Evolutionary conservation across 805 yeast genomes (phyloP).

Genomic region (Cyberlindnera euphorbiae): DNA sequence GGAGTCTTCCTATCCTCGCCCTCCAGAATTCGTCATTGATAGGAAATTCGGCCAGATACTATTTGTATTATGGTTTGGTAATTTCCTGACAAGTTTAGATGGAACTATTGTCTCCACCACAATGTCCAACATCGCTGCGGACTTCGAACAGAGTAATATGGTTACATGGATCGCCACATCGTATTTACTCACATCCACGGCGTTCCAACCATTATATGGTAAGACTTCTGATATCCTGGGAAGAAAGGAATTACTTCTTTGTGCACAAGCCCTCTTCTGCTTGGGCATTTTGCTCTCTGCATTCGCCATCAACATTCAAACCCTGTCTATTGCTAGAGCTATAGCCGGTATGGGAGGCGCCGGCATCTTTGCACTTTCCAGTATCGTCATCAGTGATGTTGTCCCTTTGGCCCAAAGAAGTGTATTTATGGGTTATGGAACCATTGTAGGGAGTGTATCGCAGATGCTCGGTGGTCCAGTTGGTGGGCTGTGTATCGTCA

Average conservation of each 20-base stretch:
- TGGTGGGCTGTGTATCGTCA: constrained; percentile 35
- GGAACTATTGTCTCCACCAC: constrained; percentile 58
- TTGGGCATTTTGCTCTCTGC: constrained; percentile 41
- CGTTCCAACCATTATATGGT: constrained; percentile 73
- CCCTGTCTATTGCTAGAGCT: constrained; percentile 46
- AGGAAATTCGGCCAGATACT: constrained; percentile 12
- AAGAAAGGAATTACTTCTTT: constrained; percentile 39
- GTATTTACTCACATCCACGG: constrained; percentile 61
- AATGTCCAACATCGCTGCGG: constrained; percentile 54
- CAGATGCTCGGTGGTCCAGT: constrained; percentile 41
- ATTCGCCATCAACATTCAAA: constrained; percentile 36
- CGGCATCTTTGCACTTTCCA: constrained; percentile 46
- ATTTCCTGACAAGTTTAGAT: constrained; percentile 52
- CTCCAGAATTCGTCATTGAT: constrained; percentile 9
- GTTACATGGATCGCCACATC: constrained; percentile 72
- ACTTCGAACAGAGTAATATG: constrained; percentile 45
- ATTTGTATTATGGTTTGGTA: constrained; percentile 38
- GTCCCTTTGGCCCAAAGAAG: constrained; percentile 51
- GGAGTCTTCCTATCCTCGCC: neutral
- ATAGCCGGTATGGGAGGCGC: constrained; percentile 58
- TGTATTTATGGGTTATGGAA: constrained; percentile 47
- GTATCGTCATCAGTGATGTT: constrained; percentile 51
- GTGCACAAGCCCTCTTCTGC: constrained; percentile 41
- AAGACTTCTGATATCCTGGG: constrained; percentile 64
- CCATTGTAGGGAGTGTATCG: constrained; percentile 33